phyloP scores from a whole-genome alignment of 2,329 filamentous ascomycete species.

The Claviceps sp. region DNA sequence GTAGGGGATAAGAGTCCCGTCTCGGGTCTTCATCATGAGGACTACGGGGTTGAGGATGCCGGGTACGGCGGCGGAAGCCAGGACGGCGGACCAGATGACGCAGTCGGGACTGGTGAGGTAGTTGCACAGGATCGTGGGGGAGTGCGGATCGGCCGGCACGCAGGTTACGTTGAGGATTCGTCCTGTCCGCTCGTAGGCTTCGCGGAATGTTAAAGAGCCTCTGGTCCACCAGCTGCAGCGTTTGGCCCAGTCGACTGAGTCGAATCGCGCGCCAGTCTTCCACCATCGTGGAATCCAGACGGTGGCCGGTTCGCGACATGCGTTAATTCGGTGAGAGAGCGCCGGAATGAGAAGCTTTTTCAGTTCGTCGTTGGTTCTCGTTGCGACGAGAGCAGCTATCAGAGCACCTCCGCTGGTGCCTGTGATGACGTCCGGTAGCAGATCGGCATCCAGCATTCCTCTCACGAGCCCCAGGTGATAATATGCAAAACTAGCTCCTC shows the following conservation, averaged over 20 bases:
- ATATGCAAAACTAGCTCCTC: conserved; percentile 88
- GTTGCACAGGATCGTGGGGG: conserved; percentile 81
- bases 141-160: conserved; percentile 90
- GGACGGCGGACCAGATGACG: conserved; percentile 93
- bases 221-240: conserved; percentile 80
- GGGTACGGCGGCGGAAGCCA: conserved; percentile 89
- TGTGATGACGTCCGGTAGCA: conserved; percentile 87
- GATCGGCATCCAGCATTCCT: conserved; percentile 71
- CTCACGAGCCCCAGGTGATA: conserved; percentile 93
- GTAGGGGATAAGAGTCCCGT: conserved; percentile 72
- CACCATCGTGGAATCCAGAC: conserved; percentile 80
- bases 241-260: conserved; percentile 81
- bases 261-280: conserved; percentile 84
- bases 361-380: conserved; percentile 82
- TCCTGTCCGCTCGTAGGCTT: conserved; percentile 87
- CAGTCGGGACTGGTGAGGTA: conserved; percentile 93
- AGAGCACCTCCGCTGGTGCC: conserved; percentile 91
- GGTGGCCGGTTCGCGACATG: conserved; percentile 64
- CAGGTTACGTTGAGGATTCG: conserved; percentile 93
- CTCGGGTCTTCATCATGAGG: conserved; percentile 72
- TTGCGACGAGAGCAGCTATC: conserved; percentile 75
- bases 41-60: conserved; percentile 93
- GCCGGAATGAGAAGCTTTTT: conserved; percentile 75
- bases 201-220: conserved; percentile 85
- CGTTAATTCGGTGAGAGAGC: conserved; percentile 70